Evolutionary conservation across 2,329 filamentous ascomycete genomes (phyloP).

Genomic region (Penicillium sp.): DNA sequence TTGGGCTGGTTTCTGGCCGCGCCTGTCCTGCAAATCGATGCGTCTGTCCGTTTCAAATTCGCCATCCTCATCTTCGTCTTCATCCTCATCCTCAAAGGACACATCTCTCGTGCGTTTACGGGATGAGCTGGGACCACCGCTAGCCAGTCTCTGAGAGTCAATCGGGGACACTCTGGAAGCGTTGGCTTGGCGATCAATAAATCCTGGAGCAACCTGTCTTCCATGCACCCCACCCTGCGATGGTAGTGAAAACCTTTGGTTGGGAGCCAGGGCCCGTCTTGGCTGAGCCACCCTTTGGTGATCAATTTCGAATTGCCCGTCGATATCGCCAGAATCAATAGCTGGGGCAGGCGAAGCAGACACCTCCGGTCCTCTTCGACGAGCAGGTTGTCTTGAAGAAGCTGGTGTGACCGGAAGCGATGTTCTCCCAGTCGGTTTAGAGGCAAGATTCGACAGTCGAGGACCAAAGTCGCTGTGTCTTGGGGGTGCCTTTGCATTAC

Average conservation of each 20-base stretch:
- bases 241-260: neutral
- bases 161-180: slow-evolving; percentile 35
- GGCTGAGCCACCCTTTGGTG: neutral
- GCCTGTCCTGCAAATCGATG: slow-evolving; percentile 8
- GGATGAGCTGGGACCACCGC: neutral
- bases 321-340: neutral
- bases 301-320: neutral
- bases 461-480: neutral
- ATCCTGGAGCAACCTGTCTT: slow-evolving; percentile 15
- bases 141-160: slow-evolving; percentile 8
- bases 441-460: slow-evolving; percentile 3
- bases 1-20: slow-evolving; percentile 14
- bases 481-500: neutral
- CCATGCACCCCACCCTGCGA: neutral
- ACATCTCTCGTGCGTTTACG: slow-evolving; percentile 11
- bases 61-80: slow-evolving; percentile 20
- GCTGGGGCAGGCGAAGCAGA: neutral
- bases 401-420: slow-evolving; percentile 3
- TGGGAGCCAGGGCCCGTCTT: neutral
- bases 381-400: neutral
- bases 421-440: slow-evolving; percentile 5
- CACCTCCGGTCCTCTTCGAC: no score
- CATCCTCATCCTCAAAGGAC: slow-evolving; percentile 22
- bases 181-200: slow-evolving; percentile 34
- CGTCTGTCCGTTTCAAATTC: slow-evolving; percentile 30